Percentiles rank a stretch among this genome's conserved stretches.
Evolutionary conservation across 257 asterid species (phyloP).

Genomic region (Capsicum pubescens): DNA sequence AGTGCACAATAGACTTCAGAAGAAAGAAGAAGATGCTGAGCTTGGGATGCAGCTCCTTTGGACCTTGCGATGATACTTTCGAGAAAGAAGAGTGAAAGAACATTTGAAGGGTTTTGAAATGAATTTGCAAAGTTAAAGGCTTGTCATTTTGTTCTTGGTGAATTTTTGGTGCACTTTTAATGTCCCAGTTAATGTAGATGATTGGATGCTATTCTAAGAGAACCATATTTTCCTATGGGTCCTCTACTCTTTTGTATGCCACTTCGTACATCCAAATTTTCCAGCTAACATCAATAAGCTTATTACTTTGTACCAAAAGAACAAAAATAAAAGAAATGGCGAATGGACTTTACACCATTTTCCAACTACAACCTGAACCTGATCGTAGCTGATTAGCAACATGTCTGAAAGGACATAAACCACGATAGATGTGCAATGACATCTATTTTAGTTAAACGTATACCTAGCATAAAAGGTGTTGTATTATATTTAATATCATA

Average conservation of each 20-base stretch:
- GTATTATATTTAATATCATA: background rate
- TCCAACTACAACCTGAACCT: background rate
- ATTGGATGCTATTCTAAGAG: background rate
- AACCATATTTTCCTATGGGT: background rate
- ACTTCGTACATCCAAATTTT: background rate
- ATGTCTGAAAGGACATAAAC: background rate
- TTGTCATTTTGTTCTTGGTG: background rate
- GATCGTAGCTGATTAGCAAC: slow-evolving; percentile 6
- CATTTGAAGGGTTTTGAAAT: slow-evolving; percentile 14
- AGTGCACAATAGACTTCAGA: background rate
- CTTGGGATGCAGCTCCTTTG: slow-evolving; percentile 15
- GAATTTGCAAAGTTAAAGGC: background rate
- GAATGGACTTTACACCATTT: background rate
- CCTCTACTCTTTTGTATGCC: slow-evolving; percentile 13
- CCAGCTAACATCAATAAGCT: background rate
- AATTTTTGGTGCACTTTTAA: background rate
- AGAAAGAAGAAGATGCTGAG: background rate
- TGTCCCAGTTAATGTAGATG: slow-evolving; percentile 1
- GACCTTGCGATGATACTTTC: background rate
- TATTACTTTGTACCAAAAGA: background rate
- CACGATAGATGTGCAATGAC: background rate
- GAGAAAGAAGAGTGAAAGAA: slow-evolving; percentile 5
- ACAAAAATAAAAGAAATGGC: background rate
- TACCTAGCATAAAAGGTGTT: background rate
- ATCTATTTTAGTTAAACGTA: background rate